Conservation (phyloP, 805 yeast species). For the Lipomyces japonicus region DNA sequence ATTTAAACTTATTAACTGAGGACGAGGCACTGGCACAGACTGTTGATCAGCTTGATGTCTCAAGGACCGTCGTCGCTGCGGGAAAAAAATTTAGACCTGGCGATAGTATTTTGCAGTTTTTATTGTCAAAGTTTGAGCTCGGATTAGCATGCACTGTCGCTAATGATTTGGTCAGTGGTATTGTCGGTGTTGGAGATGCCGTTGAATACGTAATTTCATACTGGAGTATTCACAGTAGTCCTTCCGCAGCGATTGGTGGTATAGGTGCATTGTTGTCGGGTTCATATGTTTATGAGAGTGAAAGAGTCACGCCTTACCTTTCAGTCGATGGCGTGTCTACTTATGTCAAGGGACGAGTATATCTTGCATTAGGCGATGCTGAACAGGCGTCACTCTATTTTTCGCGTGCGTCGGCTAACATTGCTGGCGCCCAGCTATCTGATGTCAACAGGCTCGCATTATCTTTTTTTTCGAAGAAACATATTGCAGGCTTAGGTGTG, state of each 20-base stretch:
- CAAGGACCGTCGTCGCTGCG: not conserved
- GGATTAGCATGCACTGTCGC: slow-evolving; percentile 12
- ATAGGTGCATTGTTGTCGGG: slow-evolving; percentile 4
- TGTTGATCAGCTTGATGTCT: slow-evolving; percentile 4
- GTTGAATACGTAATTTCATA: slow-evolving; percentile 8
- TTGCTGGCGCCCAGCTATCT: not conserved
- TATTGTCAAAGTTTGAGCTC: slow-evolving; percentile 10
- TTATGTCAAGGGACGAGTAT: slow-evolving; percentile 17
- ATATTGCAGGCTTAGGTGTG: slow-evolving; percentile 36
- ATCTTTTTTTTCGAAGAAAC: not conserved
- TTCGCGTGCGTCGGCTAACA: slow-evolving; percentile 1
- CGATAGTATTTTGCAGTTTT: not conserved
- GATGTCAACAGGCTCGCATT: not conserved
- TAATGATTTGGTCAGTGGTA: slow-evolving; percentile 3
- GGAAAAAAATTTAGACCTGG: slow-evolving; percentile 1
- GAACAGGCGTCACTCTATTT: slow-evolving; percentile 10
- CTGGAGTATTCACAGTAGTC: slow-evolving; percentile 6
- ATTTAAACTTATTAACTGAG: no score
- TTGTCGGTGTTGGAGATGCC: slow-evolving; percentile 14
- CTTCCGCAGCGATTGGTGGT: slow-evolving; percentile 9
- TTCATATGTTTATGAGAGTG: not conserved
- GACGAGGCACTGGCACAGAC: slow-evolving; percentile 1
- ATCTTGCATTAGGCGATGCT: slow-evolving; percentile 1
- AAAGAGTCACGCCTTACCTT: slow-evolving; percentile 5
- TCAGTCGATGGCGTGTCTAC: slow-evolving; percentile 9